These are phyloP conservation scores for Silene noctiflora DNA, from an alignment of 179 eudicot species.

Conservation along the genomic window DNA sequence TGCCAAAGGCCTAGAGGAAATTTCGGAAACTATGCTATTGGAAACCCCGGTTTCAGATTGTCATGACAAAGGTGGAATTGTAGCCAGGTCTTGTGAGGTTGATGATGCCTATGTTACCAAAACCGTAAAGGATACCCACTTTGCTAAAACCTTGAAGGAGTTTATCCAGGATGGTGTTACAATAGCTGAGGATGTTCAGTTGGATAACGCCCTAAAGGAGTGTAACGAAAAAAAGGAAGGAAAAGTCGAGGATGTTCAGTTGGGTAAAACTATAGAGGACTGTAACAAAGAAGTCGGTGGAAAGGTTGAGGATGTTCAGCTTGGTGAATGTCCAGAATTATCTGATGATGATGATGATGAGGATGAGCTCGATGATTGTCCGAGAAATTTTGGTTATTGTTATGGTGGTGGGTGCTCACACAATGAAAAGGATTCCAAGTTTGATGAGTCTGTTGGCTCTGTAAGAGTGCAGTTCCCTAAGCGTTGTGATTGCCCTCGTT, in stretches of 20 bases:
- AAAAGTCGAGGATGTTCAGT: not conserved
- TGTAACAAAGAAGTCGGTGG: not conserved
- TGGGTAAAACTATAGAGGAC: too few relatives aligned
- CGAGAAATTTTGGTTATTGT: too few relatives aligned
- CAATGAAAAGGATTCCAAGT: too few relatives aligned
- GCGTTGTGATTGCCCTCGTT: too few relatives aligned
- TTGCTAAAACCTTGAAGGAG: not conserved
- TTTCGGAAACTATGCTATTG: too few relatives aligned
- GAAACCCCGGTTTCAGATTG: not conserved
- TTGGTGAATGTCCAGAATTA: not conserved
- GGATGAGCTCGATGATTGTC: too few relatives aligned
- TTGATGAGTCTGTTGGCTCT: too few relatives aligned
- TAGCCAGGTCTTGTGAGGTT: not conserved
- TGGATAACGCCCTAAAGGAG: not conserved
- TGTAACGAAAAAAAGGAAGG: not conserved
- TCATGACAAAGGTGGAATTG: not conserved
- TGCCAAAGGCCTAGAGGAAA: too few relatives aligned
- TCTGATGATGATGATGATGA: too few relatives aligned
- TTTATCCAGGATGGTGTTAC: not conserved
- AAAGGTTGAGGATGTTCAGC: not conserved
- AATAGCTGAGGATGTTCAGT: not conserved
- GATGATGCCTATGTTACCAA: not conserved
- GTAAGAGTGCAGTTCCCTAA: too few relatives aligned
- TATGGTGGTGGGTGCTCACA: too few relatives aligned
- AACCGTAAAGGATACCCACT: not conserved